These are phyloP conservation scores for Coleophoma crateriformis DNA, from an alignment of 2,329 filamentous ascomycete genomes.

Conservation along the genomic window DNA sequence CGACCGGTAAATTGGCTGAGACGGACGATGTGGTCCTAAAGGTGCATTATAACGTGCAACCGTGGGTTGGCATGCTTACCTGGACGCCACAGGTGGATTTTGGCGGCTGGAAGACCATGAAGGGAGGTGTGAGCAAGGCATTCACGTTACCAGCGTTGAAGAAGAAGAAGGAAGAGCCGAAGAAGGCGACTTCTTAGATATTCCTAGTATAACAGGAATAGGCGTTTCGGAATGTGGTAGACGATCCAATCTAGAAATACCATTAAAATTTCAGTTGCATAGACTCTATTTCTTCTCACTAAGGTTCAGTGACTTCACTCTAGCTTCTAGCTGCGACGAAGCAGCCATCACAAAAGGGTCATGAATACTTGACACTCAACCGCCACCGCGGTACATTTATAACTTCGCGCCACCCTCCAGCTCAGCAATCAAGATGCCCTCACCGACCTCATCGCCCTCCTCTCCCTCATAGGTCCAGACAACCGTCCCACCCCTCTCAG, in stretches of 20 bases:
- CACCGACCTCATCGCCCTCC: slow-evolving; percentile 20
- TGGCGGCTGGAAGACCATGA: slow-evolving; percentile 59
- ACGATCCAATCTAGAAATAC: too few relatives aligned
- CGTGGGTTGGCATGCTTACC: slow-evolving; percentile 84
- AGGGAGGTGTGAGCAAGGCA: slow-evolving; percentile 56
- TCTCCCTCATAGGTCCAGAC: slow-evolving; percentile 21
- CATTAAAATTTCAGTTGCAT: too few relatives aligned
- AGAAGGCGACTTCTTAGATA: neutral
- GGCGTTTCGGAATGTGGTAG: too few relatives aligned
- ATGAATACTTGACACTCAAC: too few relatives aligned
- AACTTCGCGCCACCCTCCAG: slow-evolving; percentile 6
- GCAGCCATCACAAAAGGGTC: too few relatives aligned
- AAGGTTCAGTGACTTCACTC: too few relatives aligned
- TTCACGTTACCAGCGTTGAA: slow-evolving; percentile 65
- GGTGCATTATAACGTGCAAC: slow-evolving; percentile 94
- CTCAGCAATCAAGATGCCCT: slow-evolving; percentile 18
- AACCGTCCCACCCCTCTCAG: slow-evolving; percentile 13
- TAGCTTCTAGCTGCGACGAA: too few relatives aligned
- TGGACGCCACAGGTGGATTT: slow-evolving; percentile 61
- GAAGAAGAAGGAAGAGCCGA: slow-evolving; percentile 35
- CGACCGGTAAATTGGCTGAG: slow-evolving; percentile 71
- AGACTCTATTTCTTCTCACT: too few relatives aligned
- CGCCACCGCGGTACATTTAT: neutral
- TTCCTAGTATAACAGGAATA: too few relatives aligned
- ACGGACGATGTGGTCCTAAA: slow-evolving; percentile 69